phyloP scores from a whole-genome alignment of 1,284 basidiomycete genomes.

The Sphaerobolus stellatus region DNA sequence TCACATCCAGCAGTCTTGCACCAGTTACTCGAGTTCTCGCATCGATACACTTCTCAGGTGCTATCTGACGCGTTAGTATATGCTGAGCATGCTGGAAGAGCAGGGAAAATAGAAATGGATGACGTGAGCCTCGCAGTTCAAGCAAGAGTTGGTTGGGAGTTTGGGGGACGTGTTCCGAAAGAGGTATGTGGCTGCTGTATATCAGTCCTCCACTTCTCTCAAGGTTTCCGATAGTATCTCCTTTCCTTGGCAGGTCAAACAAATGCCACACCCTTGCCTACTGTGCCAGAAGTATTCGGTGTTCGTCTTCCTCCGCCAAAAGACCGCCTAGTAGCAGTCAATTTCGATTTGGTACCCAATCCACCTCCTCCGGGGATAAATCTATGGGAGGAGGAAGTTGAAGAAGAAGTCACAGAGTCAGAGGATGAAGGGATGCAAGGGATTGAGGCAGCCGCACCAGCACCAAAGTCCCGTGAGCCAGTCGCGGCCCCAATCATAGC shows the following conservation, averaged over 20 bases:
- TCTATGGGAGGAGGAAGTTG: conserved; percentile 75
- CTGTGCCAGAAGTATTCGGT: conserved; percentile 94
- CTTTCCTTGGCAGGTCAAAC: conserved; percentile 88
- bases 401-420: conserved; percentile 67
- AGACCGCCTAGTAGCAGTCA: conserved; percentile 86
- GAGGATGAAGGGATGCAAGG: conserved; percentile 60
- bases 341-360: conserved; percentile 93
- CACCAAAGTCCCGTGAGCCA: conserved; percentile 27
- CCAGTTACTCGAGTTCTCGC: conserved; percentile 93
- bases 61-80: conserved; percentile 89
- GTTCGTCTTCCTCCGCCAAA: conserved; percentile 81
- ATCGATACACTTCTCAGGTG: conserved; percentile 92
- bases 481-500: conserved; percentile 52
- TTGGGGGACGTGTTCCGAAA: conserved; percentile 90
- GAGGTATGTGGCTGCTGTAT: conserved; percentile 63
- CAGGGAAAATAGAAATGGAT: conserved; percentile 83
- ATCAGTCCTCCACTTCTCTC: not conserved
- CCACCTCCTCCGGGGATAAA: conserved; percentile 72
- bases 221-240: conserved; percentile 63
- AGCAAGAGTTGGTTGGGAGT: conserved; percentile 91
- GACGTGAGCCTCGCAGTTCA: conserved; percentile 92
- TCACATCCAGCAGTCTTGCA: conserved; percentile 92
- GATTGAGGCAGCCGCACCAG: conserved; percentile 34
- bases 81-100: conserved; percentile 86
- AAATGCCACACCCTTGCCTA: conserved; percentile 85